Evolutionary conservation across 495 filamentous ascomycete species (phyloP), one percentile per base, ranked within the genome.

Genomic region (Penicillium goetzii): DNA sequence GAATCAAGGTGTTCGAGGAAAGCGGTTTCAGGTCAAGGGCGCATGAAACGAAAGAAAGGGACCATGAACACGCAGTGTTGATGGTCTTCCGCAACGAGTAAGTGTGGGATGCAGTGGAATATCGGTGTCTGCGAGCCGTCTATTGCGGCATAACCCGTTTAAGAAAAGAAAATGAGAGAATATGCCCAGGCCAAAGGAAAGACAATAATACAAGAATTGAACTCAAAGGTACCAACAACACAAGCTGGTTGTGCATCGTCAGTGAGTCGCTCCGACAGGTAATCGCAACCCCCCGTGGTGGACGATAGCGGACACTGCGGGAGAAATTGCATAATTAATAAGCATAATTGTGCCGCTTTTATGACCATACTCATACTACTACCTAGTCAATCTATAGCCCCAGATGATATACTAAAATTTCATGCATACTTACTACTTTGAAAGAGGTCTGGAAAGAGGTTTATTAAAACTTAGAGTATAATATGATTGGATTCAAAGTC

Each of bases 21-120:
- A 49, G 10, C 11, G 32, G 45, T 43, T 53, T 15, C 49, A 62
- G 10, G 28, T 26, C 10, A 60, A 59, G 52, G 47, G 36, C 49
- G 30, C 57, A 43, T 32, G 25, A 60, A 61, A 60, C 2, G 51
- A 54, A 67, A 54, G 36, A 32, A 26, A 43, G 36, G 34, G 61
- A 61, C 49, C 45, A 57, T 61, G 58, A 57, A 58, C 59, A 55
- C 56, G 43, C 40, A 62, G 51, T 55, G 60, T 62, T 66, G 56
- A 36, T 32, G 30, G 32, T 40, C 59, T 38, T 9, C 51, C 36
- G 26, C 11, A 54, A 36, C 40, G 17, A 30, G 36, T 14, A 45
- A 54, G 19, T 61, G 59, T 34, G 49, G 38, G 47, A 51, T 4
- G 36, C 54, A 12, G 28, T 30, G 30, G 30, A 53, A 53, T n/a